Base-by-base conservation (phyloP, 306 rosid genomes). In the Cicer pinnatifidum region DNA sequence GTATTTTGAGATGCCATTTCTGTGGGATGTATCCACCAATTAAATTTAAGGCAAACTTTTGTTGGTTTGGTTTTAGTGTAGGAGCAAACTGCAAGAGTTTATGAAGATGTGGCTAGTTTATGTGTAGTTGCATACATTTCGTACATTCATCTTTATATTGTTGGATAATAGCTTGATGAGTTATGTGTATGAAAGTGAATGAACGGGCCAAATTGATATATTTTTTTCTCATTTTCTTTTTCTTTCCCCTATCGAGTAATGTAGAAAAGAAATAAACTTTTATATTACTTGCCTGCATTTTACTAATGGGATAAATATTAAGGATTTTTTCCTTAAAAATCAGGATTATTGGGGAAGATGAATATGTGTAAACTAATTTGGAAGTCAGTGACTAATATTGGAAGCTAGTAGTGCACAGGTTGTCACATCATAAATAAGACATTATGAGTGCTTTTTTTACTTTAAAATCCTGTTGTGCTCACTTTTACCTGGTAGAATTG, bases 51-150 rank as follows among this genome's bases (percentile, higher is more conserved):
- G 7, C 33, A 16, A 19, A 1, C 0, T 61, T 68, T 63, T 71
- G 58, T 37, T 54, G 10, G 40, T 66, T 19, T 66, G 45, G 11
- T 72, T 67, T 67, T 45, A 37, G 43, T 1, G 57, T 57, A 6
- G 67, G n/a, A 37, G 64, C 3, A 7, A 62, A 37, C 44, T 20
- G 50, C 37, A 50, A 11, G 35, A 37, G 19, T 28, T 73, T 20
- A 16, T 78, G 70, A 7, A 53, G 70, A 68, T 61, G 23, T 62
- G 38, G 45, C 48, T 9, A 46, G 68, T 40, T 37, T 52, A 68
- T 59, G 43, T 33, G 48, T 78, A 41, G 39, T 60, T 46, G 60
- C 43, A 33, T 53, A 39, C 9, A 13, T 73, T 73, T n/a, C 40
- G 17, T 46, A 23, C 68, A 37, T 68, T 67, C 17, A 20, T 61